Base-by-base conservation (phyloP, 1,139 yeast genomes). In the Zygosaccharomyces sapae region DNA sequence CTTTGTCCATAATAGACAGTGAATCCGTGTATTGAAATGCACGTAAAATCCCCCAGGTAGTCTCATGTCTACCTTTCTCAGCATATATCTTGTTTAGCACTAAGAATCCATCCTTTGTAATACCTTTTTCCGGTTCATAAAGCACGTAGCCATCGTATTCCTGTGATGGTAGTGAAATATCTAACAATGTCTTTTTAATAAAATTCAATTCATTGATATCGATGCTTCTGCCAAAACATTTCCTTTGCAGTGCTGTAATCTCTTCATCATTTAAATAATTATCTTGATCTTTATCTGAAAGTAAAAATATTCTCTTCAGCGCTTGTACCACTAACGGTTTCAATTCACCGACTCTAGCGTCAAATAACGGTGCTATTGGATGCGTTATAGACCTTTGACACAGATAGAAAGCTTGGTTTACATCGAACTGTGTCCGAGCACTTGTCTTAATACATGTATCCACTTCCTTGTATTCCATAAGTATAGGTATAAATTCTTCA, bases 21-120 rank as follows among this genome's bases (percentile, higher is more conserved):
- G 97, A 89, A 60, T 92, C 94, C 0, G 97, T 90, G 59, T 92
- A 92, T 60, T 87, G 86, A 66, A 86, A 92, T 1, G 89, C 78
- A 46, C 98, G 68, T 25, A 92, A 65, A 18, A 92, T 87, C 0
- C 96, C 95, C 98, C 98, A 92, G 0, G 88, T 84, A 0, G 97
- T 90, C 63, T 92, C 98, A 63, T 92, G 97, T 38, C 97, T 72
- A 0, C 98, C 98, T 38, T 80, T 79, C 57, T 88, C 95, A 1
- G 95, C 95, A 63, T 85, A 92, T 31, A 86, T 69, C 59, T 84
- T 85, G 66, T 88, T 88, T 46, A 92, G 69, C 1, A 80, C 69
- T 4, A 92, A 69, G 58, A 92, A 92, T 0, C 95, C 97, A 41
- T 78, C 80, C 46, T 77, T 79, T 0, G 89, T 78, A 2, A 92